Percentiles rank a stretch among this genome's conserved stretches.
Conservation (phyloP, 495 filamentous ascomycete genomes). For the Sabuloglossum arenarium region DNA sequence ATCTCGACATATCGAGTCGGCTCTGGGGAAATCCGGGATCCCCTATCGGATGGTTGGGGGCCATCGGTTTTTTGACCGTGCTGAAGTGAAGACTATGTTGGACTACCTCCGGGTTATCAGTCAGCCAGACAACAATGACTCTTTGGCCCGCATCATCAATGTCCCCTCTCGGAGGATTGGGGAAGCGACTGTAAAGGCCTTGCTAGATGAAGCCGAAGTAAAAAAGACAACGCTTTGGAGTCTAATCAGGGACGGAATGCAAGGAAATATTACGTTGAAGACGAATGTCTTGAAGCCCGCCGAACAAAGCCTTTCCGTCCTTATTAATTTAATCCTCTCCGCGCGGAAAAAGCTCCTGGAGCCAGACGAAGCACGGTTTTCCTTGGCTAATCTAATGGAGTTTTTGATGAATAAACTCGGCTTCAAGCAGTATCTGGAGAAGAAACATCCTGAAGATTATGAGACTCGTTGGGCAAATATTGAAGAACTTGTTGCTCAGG, state of each 20-base stretch:
- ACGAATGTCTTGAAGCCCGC: slow-evolving; percentile 47
- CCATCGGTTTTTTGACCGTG: slow-evolving; percentile 75
- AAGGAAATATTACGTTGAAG: slow-evolving; percentile 42
- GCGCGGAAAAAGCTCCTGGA: slow-evolving; percentile 36
- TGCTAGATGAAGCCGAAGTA: slow-evolving; percentile 52
- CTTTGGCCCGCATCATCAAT: slow-evolving; percentile 69
- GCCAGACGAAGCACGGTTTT: slow-evolving; percentile 20
- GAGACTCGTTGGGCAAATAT: slow-evolving; percentile 83
- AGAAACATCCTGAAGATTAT: slow-evolving; percentile 50
- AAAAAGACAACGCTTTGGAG: slow-evolving; percentile 52
- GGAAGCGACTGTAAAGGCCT: slow-evolving; percentile 49
- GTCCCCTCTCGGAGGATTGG: slow-evolving; percentile 65
- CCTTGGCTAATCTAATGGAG: slow-evolving; percentile 50
- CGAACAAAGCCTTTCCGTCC: slow-evolving; percentile 39
- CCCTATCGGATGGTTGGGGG: slow-evolving; percentile 93
- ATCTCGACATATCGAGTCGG: slow-evolving; percentile 67
- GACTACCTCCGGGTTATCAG: slow-evolving; percentile 78
- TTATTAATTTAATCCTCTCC: slow-evolving; percentile 41
- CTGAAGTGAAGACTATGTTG: slow-evolving; percentile 72
- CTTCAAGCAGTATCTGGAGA: slow-evolving; percentile 51
- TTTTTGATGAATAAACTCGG: slow-evolving; percentile 51
- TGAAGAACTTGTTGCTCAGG: slow-evolving; percentile 64
- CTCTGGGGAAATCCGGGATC: slow-evolving; percentile 67
- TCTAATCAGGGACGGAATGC: slow-evolving; percentile 44
- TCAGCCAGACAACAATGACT: slow-evolving; percentile 78